Evolutionary conservation across 2,329 filamentous ascomycete genomes (phyloP).

Genomic region (Exophiala bonariae): DNA sequence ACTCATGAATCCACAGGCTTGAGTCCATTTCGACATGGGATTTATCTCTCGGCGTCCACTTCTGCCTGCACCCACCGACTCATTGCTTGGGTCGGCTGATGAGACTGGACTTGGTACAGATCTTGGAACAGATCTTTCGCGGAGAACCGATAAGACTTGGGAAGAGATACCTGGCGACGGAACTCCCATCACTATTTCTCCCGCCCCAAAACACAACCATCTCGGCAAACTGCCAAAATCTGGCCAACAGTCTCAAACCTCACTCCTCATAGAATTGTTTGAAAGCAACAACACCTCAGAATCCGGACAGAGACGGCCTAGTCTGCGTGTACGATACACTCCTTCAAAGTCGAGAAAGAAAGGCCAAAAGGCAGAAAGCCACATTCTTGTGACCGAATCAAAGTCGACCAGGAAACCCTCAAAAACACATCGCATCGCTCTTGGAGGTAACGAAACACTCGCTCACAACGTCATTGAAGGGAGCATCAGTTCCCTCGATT

Average conservation of each 20-base stretch:
- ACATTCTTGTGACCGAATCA: constrained; percentile 83
- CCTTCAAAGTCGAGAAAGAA: constrained; percentile 64
- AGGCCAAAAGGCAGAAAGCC: constrained; percentile 59
- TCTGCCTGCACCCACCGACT: constrained; percentile 52
- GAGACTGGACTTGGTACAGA: constrained; percentile 46
- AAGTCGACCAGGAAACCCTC: constrained; percentile 71
- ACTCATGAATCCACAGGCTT: constrained; percentile 14
- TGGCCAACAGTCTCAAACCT: constrained; percentile 73
- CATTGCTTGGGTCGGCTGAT: constrained; percentile 40
- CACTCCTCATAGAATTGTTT: constrained; percentile 91
- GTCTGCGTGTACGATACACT: constrained; percentile 77
- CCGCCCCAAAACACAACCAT: constrained; percentile 66
- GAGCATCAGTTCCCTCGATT: constrained; percentile 73
- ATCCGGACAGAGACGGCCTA: constrained; percentile 68
- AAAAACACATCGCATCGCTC: constrained; percentile 67
- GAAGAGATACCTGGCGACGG: constrained; percentile 54
- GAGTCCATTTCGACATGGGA: constrained; percentile 42
- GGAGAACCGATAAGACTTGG: constrained; percentile 50
- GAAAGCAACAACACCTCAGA: constrained; percentile 69
- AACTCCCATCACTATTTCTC: constrained; percentile 88
- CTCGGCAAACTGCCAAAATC: constrained; percentile 55
- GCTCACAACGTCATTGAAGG: constrained; percentile 56
- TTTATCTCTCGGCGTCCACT: constrained; percentile 49
- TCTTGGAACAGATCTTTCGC: constrained; percentile 51
- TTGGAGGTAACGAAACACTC: constrained; percentile 43